A percentile compares a stretch with the other conserved stretches of the same genome.
These are phyloP conservation scores for Fonsecaea pedrosoi DNA, from an alignment of 2,329 filamentous ascomycete species.

Conservation along the genomic window DNA sequence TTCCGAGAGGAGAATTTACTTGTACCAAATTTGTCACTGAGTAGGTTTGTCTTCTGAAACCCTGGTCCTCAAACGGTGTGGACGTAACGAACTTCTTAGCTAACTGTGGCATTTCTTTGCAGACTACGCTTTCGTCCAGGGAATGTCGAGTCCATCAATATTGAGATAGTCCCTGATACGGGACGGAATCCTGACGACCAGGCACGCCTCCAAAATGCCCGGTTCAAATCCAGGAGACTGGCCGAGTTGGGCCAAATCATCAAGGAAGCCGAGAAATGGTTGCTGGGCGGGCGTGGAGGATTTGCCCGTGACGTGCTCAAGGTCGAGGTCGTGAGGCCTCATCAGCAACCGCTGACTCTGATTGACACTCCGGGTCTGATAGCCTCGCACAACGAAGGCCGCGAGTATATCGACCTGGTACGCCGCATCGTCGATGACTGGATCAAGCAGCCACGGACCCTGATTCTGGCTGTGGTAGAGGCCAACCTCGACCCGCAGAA, in stretches of 20 bases:
- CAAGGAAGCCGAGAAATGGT: constrained; percentile 17
- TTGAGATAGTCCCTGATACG: constrained; percentile 17
- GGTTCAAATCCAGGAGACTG: constrained; percentile 39
- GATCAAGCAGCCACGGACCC: constrained; percentile 50
- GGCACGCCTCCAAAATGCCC: constrained; percentile 32
- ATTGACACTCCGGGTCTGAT: constrained; percentile 65
- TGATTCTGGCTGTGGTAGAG: constrained; percentile 59
- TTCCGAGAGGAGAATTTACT: constrained; percentile 65
- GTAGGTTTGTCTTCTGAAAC: constrained; percentile 53
- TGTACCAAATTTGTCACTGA: constrained; percentile 69
- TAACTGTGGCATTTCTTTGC: constrained; percentile 25
- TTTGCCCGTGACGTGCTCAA: constrained; percentile 47
- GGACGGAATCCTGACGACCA: constrained; percentile 17
- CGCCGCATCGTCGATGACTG: constrained; percentile 53
- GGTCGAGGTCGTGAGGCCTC: constrained; percentile 43
- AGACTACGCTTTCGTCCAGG: constrained; percentile 21
- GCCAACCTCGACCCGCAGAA: constrained; percentile 53
- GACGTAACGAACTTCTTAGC: background rate
- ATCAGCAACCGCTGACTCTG: constrained; percentile 55
- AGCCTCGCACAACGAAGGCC: constrained; percentile 55
- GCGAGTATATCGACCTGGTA: constrained; percentile 55
- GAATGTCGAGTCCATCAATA: constrained; percentile 18
- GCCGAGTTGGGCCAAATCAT: constrained; percentile 22
- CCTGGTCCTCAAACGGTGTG: constrained; percentile 19
- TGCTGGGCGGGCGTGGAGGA: constrained; percentile 15